Percentiles rank a stretch among this genome's conserved stretches.
These are phyloP conservation scores for Acorus calamus DNA, from an alignment of 106 monocot species.

Conservation along the genomic window DNA sequence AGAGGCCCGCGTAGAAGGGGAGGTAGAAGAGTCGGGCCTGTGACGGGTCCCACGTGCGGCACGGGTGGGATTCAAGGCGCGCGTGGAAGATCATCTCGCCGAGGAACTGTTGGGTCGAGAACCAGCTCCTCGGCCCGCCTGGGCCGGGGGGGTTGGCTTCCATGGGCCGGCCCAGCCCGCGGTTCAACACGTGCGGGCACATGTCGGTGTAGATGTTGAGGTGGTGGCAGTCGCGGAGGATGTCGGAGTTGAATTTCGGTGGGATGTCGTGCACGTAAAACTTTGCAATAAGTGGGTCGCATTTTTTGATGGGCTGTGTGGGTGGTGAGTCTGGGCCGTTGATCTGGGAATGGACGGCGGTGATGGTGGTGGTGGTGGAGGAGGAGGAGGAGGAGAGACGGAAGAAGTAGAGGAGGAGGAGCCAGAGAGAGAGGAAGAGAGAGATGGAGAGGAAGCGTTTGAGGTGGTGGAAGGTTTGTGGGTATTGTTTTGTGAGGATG, in stretches of 20 bases:
- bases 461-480: too few relatives aligned
- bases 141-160: background rate
- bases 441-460: conserved; percentile 16
- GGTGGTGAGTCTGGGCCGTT: background rate
- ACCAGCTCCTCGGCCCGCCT: conserved; percentile 13
- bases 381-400: conserved; percentile 5
- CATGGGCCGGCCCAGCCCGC: conserved; percentile 46
- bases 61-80: conserved; percentile 38
- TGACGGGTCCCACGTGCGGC: conserved; percentile 23
- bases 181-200: conserved; percentile 53
- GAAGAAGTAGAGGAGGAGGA: conserved; percentile 18
- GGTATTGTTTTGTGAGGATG: too few relatives aligned
- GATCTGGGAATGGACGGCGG: background rate
- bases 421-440: conserved; percentile 7
- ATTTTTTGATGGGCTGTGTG: background rate
- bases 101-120: conserved; percentile 52
- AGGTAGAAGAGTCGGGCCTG: conserved; percentile 36
- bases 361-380: background rate
- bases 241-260: conserved; percentile 27
- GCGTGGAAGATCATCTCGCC: conserved; percentile 65
- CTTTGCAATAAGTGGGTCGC: conserved; percentile 23
- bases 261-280: conserved; percentile 50
- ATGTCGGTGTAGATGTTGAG: conserved; percentile 45
- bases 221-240: conserved; percentile 28
- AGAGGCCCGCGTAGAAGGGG: conserved; percentile 55